Evolutionary conservation across 73 alveolate species (phyloP), one percentile per base, ranked within the genome.

Genomic region (Blepharisma stoltei): DNA sequence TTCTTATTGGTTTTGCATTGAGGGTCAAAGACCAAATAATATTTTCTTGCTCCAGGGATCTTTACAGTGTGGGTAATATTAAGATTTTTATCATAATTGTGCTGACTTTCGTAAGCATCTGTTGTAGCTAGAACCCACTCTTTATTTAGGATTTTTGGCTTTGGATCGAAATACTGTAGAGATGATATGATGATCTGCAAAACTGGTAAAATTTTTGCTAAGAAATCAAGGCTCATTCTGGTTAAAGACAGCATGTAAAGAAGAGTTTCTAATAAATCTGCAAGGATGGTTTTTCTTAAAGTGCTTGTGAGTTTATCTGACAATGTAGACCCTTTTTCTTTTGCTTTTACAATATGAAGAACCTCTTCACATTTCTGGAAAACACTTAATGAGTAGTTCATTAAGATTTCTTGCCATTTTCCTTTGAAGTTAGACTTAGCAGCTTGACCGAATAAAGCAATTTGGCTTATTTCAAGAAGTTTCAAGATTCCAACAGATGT

Each of bases 1-100:
- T 20, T 27, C 71, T 43, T 68, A 7, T 68, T 73, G 20, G 78
- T 68, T 68, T 68, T 68, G 73, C 78, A 68, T 68, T 68, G 78
- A 21, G 78, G 78, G 68, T 68, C 78, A 73, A 68, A 68, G 6
- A 7, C 20, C 8, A 68, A 68, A n/a, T 71, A 7, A 37, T 55
- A 55, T 55, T 55, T 55, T 55, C 18, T 55, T 7, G 45, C 20
- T 8, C 7, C 7, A 7, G 71, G 71, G 41, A 55, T 55, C 18
- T 20, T 7, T 8, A 55, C 41, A 14, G 71, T 55, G 18, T 55
- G 71, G 6, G 25, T 21, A 20, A 55, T 55, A 20, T 55, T 55
- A 6, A 55, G 41, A 20, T 21, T 21, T 7, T 55, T 37, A 14
- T 8, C 71, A 20, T 55, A 55, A 37, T 55, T 55, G 18, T 55